Evolutionary conservation across 2,329 filamentous ascomycete genomes (phyloP).

Genomic region (Clonostachys sp.): DNA sequence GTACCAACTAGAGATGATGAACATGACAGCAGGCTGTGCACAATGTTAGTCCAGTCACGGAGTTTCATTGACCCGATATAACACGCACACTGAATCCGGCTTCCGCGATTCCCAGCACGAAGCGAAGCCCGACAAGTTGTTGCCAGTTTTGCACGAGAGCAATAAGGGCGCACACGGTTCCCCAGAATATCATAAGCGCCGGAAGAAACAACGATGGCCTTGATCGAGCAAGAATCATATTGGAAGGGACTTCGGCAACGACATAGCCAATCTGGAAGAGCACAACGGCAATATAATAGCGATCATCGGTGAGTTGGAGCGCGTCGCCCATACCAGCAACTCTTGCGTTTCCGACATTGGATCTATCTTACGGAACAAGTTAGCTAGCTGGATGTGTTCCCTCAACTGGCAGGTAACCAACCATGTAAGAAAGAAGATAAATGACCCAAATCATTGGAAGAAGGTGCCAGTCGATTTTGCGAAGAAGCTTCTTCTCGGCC

Average conservation of each 20-base stretch:
- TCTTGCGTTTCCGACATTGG: constrained; percentile 43
- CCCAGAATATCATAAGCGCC: constrained; percentile 43
- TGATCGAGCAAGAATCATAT: constrained; percentile 43
- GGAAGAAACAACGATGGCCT: constrained; percentile 44
- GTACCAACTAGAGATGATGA: constrained; percentile 51
- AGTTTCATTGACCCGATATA: no score
- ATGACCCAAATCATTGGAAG: constrained; percentile 45
- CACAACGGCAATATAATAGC: constrained; percentile 26
- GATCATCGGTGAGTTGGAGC: constrained; percentile 25
- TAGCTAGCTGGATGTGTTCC: no score
- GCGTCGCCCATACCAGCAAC: constrained; percentile 47
- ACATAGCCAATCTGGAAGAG: constrained; percentile 42
- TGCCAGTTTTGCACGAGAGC: constrained; percentile 37
- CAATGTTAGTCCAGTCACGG: no score
- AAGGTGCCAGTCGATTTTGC: constrained; percentile 57
- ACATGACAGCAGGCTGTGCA: constrained; percentile 39
- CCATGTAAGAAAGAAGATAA: constrained; percentile 9
- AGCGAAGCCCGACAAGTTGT: constrained; percentile 36
- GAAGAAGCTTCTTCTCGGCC: constrained; percentile 45
- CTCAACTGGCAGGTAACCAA: constrained; percentile 17
- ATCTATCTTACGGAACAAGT: constrained; percentile 32
- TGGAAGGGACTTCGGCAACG: constrained; percentile 46
- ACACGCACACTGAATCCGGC: constrained; percentile 29
- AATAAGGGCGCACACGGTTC: constrained; percentile 36
- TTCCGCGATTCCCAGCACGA: constrained; percentile 44